Evolutionary conservation across 2,329 filamentous ascomycete species (phyloP).

Genomic region (Diplocarpon mali): DNA sequence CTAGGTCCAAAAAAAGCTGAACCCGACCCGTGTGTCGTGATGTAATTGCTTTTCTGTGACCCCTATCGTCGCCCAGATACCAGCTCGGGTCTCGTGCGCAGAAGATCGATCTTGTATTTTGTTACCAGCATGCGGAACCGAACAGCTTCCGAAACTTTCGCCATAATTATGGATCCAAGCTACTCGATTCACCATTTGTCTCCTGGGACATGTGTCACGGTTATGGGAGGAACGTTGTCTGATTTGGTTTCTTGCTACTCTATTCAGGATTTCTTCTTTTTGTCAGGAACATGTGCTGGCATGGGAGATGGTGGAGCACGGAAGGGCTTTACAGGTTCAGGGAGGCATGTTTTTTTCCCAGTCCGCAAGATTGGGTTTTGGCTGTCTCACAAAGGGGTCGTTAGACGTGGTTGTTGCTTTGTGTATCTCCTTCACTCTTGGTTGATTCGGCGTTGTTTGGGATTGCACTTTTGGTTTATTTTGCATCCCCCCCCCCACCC

Average conservation of each 20-base stretch:
- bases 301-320: conserved; percentile 4
- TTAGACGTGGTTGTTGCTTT: conserved; percentile 5
- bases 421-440: background rate
- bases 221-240: conserved; percentile 11
- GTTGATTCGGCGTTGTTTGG: background rate
- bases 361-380: conserved; percentile 24
- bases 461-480: background rate
- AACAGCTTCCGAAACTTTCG: conserved; percentile 6
- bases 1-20: conserved; percentile 25
- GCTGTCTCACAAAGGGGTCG: conserved; percentile 18
- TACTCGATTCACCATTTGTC: conserved; percentile 25
- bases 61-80: background rate
- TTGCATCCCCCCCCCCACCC: background rate
- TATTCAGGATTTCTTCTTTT: conserved; percentile 21
- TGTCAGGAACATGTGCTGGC: no score
- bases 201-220: conserved; percentile 22
- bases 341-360: conserved; percentile 35
- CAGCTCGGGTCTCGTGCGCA: background rate
- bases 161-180: conserved; percentile 33
- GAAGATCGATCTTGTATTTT: conserved; percentile 3
- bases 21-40: conserved; percentile 15
- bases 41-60: conserved; percentile 12
- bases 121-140: background rate
- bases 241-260: conserved; percentile 9
- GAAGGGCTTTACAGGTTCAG: conserved; percentile 23